Conservation (phyloP, 2,329 filamentous ascomycete species). For the Stachybotrys elegans region DNA sequence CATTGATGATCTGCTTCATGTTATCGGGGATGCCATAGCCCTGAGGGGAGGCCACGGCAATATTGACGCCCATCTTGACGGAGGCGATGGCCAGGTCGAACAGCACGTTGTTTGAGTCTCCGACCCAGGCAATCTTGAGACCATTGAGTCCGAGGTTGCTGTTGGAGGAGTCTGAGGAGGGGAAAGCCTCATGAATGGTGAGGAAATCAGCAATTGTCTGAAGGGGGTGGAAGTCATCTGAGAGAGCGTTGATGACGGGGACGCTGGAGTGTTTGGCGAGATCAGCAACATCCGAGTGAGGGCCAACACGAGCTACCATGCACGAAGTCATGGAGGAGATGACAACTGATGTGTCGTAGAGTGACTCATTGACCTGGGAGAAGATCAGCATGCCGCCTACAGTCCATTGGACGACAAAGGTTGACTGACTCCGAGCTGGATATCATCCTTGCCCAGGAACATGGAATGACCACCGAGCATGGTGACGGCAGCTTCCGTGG, state of each 20-base stretch:
- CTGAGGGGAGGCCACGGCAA: slow-evolving; percentile 79
- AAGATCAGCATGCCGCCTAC: slow-evolving; percentile 3
- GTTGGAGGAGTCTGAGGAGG: slow-evolving; percentile 33
- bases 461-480: slow-evolving; percentile 88
- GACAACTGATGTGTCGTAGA: slow-evolving; percentile 87
- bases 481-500: slow-evolving; percentile 86
- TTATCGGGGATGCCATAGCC: slow-evolving; percentile 75
- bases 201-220: slow-evolving; percentile 93
- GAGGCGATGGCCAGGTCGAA: slow-evolving; percentile 89
- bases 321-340: slow-evolving; percentile 91
- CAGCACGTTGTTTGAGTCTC: slow-evolving; percentile 94
- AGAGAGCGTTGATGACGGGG: slow-evolving; percentile 82
- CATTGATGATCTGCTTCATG: slow-evolving; percentile 69
- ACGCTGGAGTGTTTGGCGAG: slow-evolving; percentile 70
- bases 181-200: slow-evolving; percentile 78
- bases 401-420: background rate
- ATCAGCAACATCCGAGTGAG: slow-evolving; percentile 68
- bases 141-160: slow-evolving; percentile 65
- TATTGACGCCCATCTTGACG: slow-evolving; percentile 78
- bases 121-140: slow-evolving; percentile 91
- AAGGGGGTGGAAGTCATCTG: slow-evolving; percentile 86
- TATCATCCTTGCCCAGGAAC: slow-evolving; percentile 94
- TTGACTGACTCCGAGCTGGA: slow-evolving; percentile 73
- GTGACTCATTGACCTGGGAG: slow-evolving; percentile 75
- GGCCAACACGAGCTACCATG: slow-evolving; percentile 74